Evolutionary conservation across 2,329 filamentous ascomycete genomes (phyloP).

Genomic region (Ascochyta rabiei): DNA sequence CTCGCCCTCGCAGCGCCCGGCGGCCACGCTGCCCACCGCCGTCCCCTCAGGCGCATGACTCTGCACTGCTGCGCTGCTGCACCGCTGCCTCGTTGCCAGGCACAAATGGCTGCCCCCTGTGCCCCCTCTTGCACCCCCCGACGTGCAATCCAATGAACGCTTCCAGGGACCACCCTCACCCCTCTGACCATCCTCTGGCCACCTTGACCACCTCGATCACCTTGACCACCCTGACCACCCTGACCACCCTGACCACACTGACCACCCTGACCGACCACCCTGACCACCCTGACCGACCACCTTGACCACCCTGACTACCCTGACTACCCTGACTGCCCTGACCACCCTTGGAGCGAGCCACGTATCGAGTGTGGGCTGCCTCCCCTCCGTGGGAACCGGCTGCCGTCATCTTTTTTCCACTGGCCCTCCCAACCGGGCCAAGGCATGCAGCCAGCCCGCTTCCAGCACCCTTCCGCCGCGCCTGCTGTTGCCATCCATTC

Average conservation of each 20-base stretch:
- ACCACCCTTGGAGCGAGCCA: constrained; percentile 35
- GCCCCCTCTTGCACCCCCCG: constrained; percentile 19
- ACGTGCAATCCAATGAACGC: constrained; percentile 32
- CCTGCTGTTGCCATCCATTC: neutral
- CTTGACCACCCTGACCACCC: constrained; percentile 24
- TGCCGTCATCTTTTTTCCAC: constrained; percentile 16
- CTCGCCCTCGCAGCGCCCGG: no score
- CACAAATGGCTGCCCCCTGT: constrained; percentile 35
- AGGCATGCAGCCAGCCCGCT: constrained; percentile 11
- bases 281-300: constrained; percentile 29
- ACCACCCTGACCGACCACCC: constrained; percentile 23
- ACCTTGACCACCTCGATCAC: no score
- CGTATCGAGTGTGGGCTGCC: constrained; percentile 27
- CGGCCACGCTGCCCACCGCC: neutral
- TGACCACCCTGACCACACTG: constrained; percentile 29
- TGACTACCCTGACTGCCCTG: constrained; percentile 29
- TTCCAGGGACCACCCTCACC: constrained; percentile 32
- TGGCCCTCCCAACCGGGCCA: constrained; percentile 15
- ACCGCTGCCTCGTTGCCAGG: constrained; percentile 30
- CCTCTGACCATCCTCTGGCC: constrained; percentile 20
- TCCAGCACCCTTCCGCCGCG: no score
- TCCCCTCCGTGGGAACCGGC: constrained; percentile 23
- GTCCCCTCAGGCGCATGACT: constrained; percentile 20
- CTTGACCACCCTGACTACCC: constrained; percentile 24
- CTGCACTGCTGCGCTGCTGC: constrained; percentile 21